A percentile compares a stretch with the other conserved stretches of the same genome.
phyloP scores from a whole-genome alignment of 495 filamentous ascomycete species.

The Aspergillus sclerotioniger region DNA sequence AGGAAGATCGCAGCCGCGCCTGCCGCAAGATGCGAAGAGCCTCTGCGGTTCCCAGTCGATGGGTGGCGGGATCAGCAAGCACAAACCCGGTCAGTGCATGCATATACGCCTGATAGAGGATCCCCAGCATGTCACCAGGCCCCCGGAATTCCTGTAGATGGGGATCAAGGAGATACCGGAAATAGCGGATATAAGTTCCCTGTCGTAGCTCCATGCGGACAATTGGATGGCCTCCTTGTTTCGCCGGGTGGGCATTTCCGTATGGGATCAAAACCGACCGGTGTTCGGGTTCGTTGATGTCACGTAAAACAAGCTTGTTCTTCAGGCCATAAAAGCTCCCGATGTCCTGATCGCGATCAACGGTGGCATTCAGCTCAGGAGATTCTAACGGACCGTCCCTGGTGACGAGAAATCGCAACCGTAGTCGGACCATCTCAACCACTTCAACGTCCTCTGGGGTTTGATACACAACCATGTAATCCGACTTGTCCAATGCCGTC shows the following conservation, averaged over 20 bases:
- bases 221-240: conserved; percentile 29
- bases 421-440: conserved; percentile 44
- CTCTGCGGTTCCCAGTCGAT: conserved; percentile 58
- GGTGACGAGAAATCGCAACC: conserved; percentile 45
- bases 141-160: conserved; percentile 45
- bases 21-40: conserved; percentile 42
- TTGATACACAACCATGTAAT: conserved; percentile 37
- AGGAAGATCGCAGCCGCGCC: conserved; percentile 48
- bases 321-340: conserved; percentile 51
- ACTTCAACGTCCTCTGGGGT: conserved; percentile 20
- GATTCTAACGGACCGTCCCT: conserved; percentile 35
- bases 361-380: conserved; percentile 49
- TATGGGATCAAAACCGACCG: conserved; percentile 50
- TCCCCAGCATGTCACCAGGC: conserved; percentile 46
- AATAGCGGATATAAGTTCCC: conserved; percentile 29
- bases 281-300: neutral
- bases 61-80: conserved; percentile 53
- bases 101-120: conserved; percentile 50
- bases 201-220: conserved; percentile 31
- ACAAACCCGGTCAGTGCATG: conserved; percentile 56
- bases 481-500: conserved; percentile 26
- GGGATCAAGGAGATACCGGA: conserved; percentile 45
- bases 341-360: conserved; percentile 50
- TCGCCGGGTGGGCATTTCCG: conserved; percentile 28
- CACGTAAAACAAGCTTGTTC: conserved; percentile 51